Evolutionary conservation across 352 stramenopile species (phyloP).

Genomic region (Phytopythium ostracodes): DNA sequence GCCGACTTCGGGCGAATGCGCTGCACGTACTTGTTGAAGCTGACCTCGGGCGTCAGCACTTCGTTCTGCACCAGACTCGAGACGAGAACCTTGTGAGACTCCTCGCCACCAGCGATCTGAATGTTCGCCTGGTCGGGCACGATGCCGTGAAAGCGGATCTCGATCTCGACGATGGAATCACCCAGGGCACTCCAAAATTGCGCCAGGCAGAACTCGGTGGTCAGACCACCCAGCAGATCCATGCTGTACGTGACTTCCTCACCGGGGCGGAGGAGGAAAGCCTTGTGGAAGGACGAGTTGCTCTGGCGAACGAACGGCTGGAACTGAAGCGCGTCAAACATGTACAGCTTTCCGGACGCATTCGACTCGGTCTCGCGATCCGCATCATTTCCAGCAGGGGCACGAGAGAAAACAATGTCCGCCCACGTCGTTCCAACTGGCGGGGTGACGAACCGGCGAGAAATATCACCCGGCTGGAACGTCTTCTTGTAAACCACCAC

Average conservation of each 20-base stretch:
- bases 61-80: constrained; percentile 71
- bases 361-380: constrained; percentile 59
- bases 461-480: constrained; percentile 62
- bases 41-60: constrained; percentile 63
- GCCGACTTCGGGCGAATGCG: constrained; percentile 72
- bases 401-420: constrained; percentile 75
- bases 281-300: constrained; percentile 60
- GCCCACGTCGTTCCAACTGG: constrained; percentile 82
- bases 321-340: constrained; percentile 89
- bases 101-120: constrained; percentile 53
- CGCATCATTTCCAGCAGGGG: constrained; percentile 14
- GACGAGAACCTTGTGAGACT: constrained; percentile 74
- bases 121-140: constrained; percentile 62
- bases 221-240: constrained; percentile 67
- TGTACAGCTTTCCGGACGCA: constrained; percentile 69
- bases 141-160: constrained; percentile 85
- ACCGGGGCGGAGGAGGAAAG: constrained; percentile 61
- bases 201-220: constrained; percentile 84
- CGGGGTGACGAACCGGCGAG: constrained; percentile 79
- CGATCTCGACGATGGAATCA: constrained; percentile 71
- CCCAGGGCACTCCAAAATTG: constrained; percentile 90
- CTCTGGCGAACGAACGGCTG: constrained; percentile 83
- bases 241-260: constrained; percentile 70
- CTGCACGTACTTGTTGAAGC: constrained; percentile 83
- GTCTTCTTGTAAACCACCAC: constrained; percentile 41